Evolutionary conservation across 441 rosid genomes (phyloP), one percentile per base, ranked within the genome.

Genomic region (Raphanus hybrid): DNA sequence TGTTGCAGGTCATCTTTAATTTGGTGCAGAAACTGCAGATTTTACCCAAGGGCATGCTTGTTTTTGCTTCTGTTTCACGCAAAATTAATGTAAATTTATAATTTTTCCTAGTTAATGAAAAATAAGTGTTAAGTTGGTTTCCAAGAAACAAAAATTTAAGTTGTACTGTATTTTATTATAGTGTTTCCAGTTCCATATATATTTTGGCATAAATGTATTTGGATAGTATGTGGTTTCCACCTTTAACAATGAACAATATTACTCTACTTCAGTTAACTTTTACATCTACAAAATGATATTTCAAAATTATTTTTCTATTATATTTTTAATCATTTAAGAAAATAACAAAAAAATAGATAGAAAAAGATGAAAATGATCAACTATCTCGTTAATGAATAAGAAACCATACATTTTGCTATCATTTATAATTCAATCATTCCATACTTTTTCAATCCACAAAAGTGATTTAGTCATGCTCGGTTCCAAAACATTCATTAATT

Each of bases 1-100:
- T 45, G 68, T 37, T 64, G 80, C 82, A 73, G 78, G 72, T 68
- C 55, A 20, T 73, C 76, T 82, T 80, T 73, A 82, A 69, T 74
- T 80, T 75, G 63, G 74, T 77, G 60, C 82, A 85, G 86, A 79
- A 63, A 70, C 32, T 64, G 67, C 82, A 69, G 65, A 70, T 70
- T 75, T 75, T 59, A 69, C 79, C 79, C 76, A 58, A 66, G 39
- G 60, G 43, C 60, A 34, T 78, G 71, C 71, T 79, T 55, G 62
- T 39, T 64, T 70, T 80, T 80, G 79, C 79, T 80, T 80, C 65
- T 70, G 74, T 65, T 80, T 71, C 73, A 80, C 80, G 82, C 76
- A 65, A 79, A 69, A 55, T 62, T 61, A 27, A 29, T 54, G 69
- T 50, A 37, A 71, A 12, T 73, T 4, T 23, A 20, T 35, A 50